Evolutionary conservation across 305 asterid genomes (phyloP), one percentile per base, ranked within the genome.

Genomic region (Coffea humblotiana): DNA sequence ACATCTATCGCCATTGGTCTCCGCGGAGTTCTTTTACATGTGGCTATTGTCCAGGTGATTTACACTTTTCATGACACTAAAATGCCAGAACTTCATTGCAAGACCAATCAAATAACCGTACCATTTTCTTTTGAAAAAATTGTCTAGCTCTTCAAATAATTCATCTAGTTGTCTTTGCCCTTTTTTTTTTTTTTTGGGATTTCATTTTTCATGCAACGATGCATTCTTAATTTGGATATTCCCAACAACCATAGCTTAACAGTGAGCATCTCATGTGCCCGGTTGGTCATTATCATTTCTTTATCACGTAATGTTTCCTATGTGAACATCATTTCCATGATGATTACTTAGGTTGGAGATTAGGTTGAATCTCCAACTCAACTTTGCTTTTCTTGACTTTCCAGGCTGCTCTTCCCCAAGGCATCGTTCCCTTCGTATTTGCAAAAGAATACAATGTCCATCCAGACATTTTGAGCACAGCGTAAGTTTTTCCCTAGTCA

Each of bases 391-490:
- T 71, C n/a, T 35, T 65, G 74, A 73, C 10, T 40, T 58, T 77
- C 92, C 93, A 94, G 98, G 98, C 98, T 76, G 98, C 98, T 40
- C 91, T 94, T 77, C 98, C 98, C 25, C 98, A 94, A 85, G 97
- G 97, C 51, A 89, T 93, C 81, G 97, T 93, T 43, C 98, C 97
- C 63, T 93, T 91, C 63, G 97, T 93, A 85, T 93, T 93, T 78
- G 97, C 97, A 11, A 92, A 93, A 83, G 98, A 93, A 80, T 93
- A 93, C 87, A 90, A 92, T 71, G 97, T 93, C 74, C 98, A 93
- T 75, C 92, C 98, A 8, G 96, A 92, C 80, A 93, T 93, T 16
- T 85, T 93, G 7, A 93, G 98, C 89, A 93, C 98, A 23, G 98
- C 96, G 98, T 93, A 90, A 90, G 94, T 81, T 60, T 83, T 60